Conservation (phyloP, 768 basidiomycete species). For the Panaeolus cyanescens region DNA sequence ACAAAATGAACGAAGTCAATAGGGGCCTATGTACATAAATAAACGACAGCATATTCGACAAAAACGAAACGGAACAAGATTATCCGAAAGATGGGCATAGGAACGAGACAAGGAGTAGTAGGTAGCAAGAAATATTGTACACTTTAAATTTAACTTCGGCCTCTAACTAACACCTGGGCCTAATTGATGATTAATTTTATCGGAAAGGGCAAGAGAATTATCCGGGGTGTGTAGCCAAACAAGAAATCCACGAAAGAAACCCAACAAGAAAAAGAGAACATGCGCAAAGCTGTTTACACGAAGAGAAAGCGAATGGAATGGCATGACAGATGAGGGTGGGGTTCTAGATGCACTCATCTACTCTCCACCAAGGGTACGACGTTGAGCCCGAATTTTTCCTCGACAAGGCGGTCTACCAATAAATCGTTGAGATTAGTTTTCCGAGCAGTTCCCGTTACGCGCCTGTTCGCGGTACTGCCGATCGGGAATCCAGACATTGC, state of each 20-base stretch:
- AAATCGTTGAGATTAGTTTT: not conserved
- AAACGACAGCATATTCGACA: not conserved
- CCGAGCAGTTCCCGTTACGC: not conserved
- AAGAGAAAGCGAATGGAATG: not conserved
- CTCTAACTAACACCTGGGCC: constrained; percentile 1
- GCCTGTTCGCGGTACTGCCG: not conserved
- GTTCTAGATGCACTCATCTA: not conserved
- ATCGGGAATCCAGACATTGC: not conserved
- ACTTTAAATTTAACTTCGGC: not conserved
- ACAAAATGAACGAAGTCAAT: not conserved
- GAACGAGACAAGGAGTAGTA: not conserved
- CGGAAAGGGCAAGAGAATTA: not conserved
- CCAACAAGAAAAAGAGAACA: not conserved
- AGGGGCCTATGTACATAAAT: not conserved
- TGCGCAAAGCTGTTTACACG: not conserved
- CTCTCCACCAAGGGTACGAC: not conserved
- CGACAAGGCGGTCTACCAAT: not conserved
- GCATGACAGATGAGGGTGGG: not conserved
- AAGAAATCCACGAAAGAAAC: not conserved
- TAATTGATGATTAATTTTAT: not conserved
- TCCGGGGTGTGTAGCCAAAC: too few species aligned
- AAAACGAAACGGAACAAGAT: not conserved
- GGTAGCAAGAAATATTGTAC: not conserved
- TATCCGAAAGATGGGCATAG: not conserved
- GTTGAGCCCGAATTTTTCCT: not conserved